Evolutionary conservation across 2,329 filamentous ascomycete genomes (phyloP), one percentile per base, ranked within the genome.

Genomic region (Cercospora sesami): DNA sequence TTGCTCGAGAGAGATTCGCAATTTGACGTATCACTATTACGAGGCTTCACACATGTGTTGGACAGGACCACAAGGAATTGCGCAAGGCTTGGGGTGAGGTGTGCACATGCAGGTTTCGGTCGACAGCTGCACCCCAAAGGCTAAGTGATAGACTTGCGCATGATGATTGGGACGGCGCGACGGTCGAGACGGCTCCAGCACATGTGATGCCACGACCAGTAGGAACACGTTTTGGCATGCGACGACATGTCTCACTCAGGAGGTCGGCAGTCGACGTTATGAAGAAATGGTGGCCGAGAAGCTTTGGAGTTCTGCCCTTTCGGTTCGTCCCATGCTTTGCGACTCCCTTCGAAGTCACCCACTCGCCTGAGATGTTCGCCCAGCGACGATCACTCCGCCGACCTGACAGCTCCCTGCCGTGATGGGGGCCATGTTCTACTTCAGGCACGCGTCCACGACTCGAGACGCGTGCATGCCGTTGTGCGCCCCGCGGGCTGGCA

Each of bases 381-480:
- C 36, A 42, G 36, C 21, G 48, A 14, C 48, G 48, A 53, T 53
- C 48, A 14, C 48, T 53, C 48, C 48, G 7, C 48, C 48, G 23
- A 28, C 48, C 23, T 55, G 48, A 55, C 23, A 55, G 48, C 48
- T 55, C 48, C 12, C 48, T 55, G 21, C 48, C 48, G 5, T 28
- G 18, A 21, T 48, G n/a, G 45, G 45, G 45, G 45, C 45, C 45
- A 23, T 51, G 45, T 23, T 51, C 45, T 51, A 9, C 45, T 28
- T 14, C 48, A 55, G 48, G 55, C 28, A 59, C 28, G 55, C 55
- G 31, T 59, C 55, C 55, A 36, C 48, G 48, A 36, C 55, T 36
- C 55, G 30, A 59, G 55, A 59, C 55, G 55, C 55, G 55, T 59
- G 55, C 55, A 58, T 58, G 55, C 55, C 55, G 30, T 60, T 53